Conservation (phyloP, 129 eudicot species). For the Deinandra increscens region DNA sequence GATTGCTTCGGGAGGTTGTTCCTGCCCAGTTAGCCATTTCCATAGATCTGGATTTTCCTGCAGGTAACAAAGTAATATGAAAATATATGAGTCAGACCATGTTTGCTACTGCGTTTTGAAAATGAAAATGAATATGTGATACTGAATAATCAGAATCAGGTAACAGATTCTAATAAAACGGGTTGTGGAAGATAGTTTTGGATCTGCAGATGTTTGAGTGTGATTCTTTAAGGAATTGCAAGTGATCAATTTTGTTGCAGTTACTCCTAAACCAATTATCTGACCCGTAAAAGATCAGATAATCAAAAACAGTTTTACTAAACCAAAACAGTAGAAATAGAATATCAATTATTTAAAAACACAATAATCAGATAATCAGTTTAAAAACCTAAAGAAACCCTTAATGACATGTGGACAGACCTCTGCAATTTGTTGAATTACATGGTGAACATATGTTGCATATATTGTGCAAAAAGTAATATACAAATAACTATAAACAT, state of each 20-base stretch:
- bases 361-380: neutral
- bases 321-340: neutral
- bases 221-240: neutral
- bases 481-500: neutral
- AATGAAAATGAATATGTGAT: neutral
- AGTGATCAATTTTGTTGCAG: neutral
- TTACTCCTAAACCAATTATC: neutral
- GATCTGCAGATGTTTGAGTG: neutral
- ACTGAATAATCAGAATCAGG: neutral
- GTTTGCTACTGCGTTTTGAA: neutral
- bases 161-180: neutral
- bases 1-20: constrained; percentile 75
- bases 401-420: neutral
- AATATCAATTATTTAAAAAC: neutral
- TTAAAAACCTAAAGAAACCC: neutral
- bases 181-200: neutral
- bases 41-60: constrained; percentile 99
- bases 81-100: neutral
- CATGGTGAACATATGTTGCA: neutral
- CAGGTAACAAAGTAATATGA: neutral
- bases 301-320: neutral
- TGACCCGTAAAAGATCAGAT: neutral
- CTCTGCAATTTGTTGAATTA: neutral
- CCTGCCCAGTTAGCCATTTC: constrained; percentile 95
- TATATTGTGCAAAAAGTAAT: neutral